Evolutionary conservation across 2,329 filamentous ascomycete genomes (phyloP).

Genomic region (Colletotrichum sp.): DNA sequence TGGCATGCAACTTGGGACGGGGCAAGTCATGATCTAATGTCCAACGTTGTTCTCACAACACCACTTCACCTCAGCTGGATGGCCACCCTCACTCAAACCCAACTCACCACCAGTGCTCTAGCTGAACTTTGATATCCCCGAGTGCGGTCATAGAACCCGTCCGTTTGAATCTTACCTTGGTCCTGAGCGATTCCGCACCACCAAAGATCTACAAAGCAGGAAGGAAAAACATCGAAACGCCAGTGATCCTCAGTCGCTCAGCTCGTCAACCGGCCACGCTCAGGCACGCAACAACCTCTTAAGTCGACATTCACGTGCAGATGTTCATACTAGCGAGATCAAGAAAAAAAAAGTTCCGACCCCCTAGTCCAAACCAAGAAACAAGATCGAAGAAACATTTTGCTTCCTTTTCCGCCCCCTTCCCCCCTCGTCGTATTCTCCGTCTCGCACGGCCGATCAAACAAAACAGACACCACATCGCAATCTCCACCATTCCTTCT

Average conservation of each 20-base stretch:
- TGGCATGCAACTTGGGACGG: background rate
- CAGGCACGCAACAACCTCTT: background rate
- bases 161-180: background rate
- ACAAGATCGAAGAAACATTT: background rate
- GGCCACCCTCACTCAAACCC: background rate
- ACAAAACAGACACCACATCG: background rate
- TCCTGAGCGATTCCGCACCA: background rate
- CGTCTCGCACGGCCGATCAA: background rate
- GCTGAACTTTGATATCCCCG: background rate
- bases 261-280: background rate
- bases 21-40: background rate
- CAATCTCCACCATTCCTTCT: background rate
- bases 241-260: background rate
- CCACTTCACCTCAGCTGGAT: background rate
- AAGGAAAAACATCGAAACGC: background rate
- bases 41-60: background rate
- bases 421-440: background rate
- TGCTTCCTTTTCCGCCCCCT: background rate
- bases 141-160: background rate
- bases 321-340: background rate
- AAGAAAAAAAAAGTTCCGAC: background rate
- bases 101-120: background rate
- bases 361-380: conserved; percentile 4
- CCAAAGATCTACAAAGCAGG: background rate
- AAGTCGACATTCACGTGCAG: background rate